Base-by-base conservation (phyloP, 1,139 yeast genomes). In the Debaryomyces fabryi region DNA sequence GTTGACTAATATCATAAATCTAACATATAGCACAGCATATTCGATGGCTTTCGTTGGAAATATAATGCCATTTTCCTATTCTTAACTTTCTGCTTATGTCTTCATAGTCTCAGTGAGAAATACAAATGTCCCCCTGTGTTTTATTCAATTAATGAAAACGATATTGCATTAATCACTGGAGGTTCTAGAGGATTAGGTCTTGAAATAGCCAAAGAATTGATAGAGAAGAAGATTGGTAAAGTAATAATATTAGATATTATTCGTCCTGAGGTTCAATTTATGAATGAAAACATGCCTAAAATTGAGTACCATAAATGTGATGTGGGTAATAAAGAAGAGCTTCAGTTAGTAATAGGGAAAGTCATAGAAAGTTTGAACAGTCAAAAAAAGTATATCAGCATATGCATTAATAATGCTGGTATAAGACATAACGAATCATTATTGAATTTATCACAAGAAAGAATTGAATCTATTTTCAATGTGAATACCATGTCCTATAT, bases 331-430 rank as follows among this genome's bases (percentile, higher is more conserved):
- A 65, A 67, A n/a, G 50, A 53, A 0, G 62, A 61, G 13, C 64
- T 81, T 2, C 54, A 53, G 3, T 3, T 12, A 0, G 52, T 54
- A 1, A 30, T 72, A 3, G 55, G 58, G 2, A 50, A 51, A 1
- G 63, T 74, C 1, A 57, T 75, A 2, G 48, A 57, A 0, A 48
- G 54, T 6, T 68, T 83, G 36, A 64, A 66, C 20, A 30, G 48
- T 1, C 48, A 56, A n/a, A 57, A 64, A 9, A 67, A 69, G 2
- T 54, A 59, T 18, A 68, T 87, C 2, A 76, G 83, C 29, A 69
- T 87, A 0, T 63, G 88, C 38, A 69, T 91, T 23, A 86, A 87
- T 59, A 89, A 88, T 63, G 96, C 96, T 0, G 96, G 93, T 0
- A 67, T 84, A 9, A 72, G 92, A 45, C 83, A 82, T 42, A 65